Evolutionary conservation across 2,329 filamentous ascomycete species (phyloP), one percentile per base, ranked within the genome.

Genomic region (Penicillium janthinellum): DNA sequence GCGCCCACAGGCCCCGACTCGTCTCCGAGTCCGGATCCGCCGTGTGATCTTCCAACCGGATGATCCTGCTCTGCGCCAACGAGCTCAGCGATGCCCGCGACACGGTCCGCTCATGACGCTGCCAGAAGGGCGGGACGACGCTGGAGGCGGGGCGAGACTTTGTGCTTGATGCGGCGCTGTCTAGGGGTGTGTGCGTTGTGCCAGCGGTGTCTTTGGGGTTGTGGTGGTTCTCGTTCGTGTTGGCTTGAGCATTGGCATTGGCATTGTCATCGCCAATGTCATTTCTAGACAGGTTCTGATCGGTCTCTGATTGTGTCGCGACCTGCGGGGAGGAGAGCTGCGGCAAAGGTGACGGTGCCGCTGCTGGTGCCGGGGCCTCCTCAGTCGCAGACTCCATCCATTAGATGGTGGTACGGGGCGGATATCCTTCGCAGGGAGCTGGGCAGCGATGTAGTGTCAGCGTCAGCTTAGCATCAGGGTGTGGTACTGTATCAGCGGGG

Each of bases 31-130:
- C 75, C 4, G 78, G 78, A 62, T 86, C 84, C 54, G 84, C 81
- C 25, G 86, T 88, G 71, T 89, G 85, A 70, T 90, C 87, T 67
- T 88, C 85, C 25, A 90, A 80, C 2, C 79, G 81, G 63, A 90
- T 90, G 39, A 79, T 65, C 22, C 77, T 71, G 3, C 77, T 77
- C n/a, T 67, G 71, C n/a, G 71, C 72, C 11, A 75, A 54, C 1
- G 77, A 79, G 7, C 64, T 67, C 38, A 78, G 72, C 7, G 78
- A 81, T 15, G 73, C 69, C 31, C 76, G 76, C 20, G 79, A 81
- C 17, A 71, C 60, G 54, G 74, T 72, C 50, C 78, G 75, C 34
- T 67, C 66, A 54, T 75, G 72, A 55, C 80, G 79, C 25, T 73
- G 72, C 79, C 79, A 82, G 62, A 80, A 81, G 10, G 78, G 79